Conservation (phyloP, 1,284 basidiomycete species). For the Neonothopanus nambi region DNA sequence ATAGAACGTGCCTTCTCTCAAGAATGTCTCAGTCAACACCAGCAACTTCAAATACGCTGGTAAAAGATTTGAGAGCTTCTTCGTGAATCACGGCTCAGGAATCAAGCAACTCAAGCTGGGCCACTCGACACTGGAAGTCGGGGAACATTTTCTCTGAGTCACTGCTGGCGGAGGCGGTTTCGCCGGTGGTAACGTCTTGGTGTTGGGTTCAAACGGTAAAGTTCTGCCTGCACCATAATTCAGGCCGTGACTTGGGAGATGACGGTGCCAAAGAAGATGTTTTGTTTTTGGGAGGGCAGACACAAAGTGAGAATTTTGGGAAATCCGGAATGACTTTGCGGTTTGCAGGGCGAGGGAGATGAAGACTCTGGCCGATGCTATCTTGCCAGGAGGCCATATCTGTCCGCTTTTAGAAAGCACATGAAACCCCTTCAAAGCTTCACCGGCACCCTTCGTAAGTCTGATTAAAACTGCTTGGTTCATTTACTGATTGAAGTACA, state of each 20-base stretch:
- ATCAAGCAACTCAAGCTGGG: too few relatives aligned
- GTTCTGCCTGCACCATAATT: slow-evolving; percentile 46
- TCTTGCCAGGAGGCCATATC: slow-evolving; percentile 74
- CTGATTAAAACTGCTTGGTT: slow-evolving; percentile 7
- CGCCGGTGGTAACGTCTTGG: too few relatives aligned
- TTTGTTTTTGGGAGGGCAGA: slow-evolving; percentile 34
- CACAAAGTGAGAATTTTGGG: slow-evolving; percentile 25
- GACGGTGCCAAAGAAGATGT: slow-evolving; percentile 31
- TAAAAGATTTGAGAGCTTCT: too few relatives aligned
- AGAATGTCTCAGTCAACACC: too few relatives aligned
- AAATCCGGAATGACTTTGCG: slow-evolving; percentile 28
- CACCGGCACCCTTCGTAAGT: slow-evolving; percentile 45
- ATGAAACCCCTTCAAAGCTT: slow-evolving; percentile 29
- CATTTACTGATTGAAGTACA: neutral
- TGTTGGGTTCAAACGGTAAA: too few relatives aligned
- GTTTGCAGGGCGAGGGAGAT: slow-evolving; percentile 40
- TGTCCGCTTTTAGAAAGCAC: slow-evolving; percentile 59
- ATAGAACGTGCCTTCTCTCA: too few relatives aligned
- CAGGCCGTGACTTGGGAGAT: slow-evolving; percentile 47
- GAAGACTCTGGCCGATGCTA: slow-evolving; percentile 67
- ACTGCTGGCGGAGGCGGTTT: too few relatives aligned
- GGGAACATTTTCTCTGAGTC: too few relatives aligned
- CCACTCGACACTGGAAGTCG: too few relatives aligned
- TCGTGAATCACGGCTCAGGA: too few relatives aligned
- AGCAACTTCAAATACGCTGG: too few relatives aligned